Conservation (phyloP, 2,329 filamentous ascomycete genomes). For the Cladosporium sp. region DNA sequence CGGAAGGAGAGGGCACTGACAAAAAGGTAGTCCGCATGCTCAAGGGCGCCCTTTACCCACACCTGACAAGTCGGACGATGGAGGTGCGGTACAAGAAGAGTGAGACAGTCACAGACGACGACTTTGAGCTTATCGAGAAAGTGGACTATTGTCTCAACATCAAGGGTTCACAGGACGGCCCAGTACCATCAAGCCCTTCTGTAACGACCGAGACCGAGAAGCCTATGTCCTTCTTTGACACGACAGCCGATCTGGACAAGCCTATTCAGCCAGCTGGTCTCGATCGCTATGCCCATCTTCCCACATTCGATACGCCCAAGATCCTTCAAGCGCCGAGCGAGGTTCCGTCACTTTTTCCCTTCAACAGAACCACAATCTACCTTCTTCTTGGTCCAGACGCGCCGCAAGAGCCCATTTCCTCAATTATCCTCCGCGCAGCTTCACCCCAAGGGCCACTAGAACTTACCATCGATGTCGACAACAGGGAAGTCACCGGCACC, state of each 20-base stretch:
- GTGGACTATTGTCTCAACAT: slow-evolving; percentile 53
- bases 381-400: slow-evolving; percentile 60
- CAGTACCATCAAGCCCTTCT: slow-evolving; percentile 16
- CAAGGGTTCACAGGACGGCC: background rate
- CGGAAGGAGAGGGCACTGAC: slow-evolving; percentile 64
- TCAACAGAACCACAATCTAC: slow-evolving; percentile 65
- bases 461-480: slow-evolving; percentile 63
- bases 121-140: slow-evolving; percentile 64
- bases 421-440: slow-evolving; percentile 60
- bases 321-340: slow-evolving; percentile 64
- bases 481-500: slow-evolving; percentile 47
- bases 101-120: slow-evolving; percentile 45
- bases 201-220: slow-evolving; percentile 25
- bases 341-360: slow-evolving; percentile 67
- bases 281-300: slow-evolving; percentile 53
- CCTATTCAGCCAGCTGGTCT: slow-evolving; percentile 29
- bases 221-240: slow-evolving; percentile 63
- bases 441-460: slow-evolving; percentile 60
- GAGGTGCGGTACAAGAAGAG: slow-evolving; percentile 58
- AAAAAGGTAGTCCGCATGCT: slow-evolving; percentile 72
- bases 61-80: slow-evolving; percentile 63
- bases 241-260: slow-evolving; percentile 46
- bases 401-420: slow-evolving; percentile 50
- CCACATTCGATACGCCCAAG: slow-evolving; percentile 54
- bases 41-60: slow-evolving; percentile 67